A percentile compares a stretch with the other conserved stretches of the same genome.
phyloP scores from a whole-genome alignment of 306 rosid genomes.

The Lotus japonicus region DNA sequence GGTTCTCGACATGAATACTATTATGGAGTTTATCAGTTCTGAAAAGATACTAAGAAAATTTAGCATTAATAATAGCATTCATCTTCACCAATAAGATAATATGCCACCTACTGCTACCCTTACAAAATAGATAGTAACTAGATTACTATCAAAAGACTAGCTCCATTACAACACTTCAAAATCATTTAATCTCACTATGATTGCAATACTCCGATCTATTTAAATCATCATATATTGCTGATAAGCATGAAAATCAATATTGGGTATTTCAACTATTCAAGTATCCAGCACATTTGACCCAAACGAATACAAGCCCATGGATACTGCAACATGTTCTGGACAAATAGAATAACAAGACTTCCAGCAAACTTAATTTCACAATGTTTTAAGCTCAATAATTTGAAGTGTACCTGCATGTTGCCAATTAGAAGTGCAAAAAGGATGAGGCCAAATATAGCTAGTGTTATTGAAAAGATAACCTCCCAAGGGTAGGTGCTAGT shows the following conservation, averaged over 20 bases:
- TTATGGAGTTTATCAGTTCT: neutral
- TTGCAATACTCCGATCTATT: neutral
- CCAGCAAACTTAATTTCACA: slow-evolving; percentile 1
- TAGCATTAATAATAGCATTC: neutral
- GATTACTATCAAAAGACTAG: slow-evolving; percentile 1
- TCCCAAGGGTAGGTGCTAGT: slow-evolving; percentile 92
- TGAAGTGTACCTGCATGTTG: slow-evolving; percentile 88
- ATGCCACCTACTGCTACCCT: slow-evolving; percentile 3
- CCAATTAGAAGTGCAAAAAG: slow-evolving; percentile 98
- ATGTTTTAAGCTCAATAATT: neutral
- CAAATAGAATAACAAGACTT: slow-evolving; percentile 7
- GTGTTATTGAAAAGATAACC: slow-evolving; percentile 89
- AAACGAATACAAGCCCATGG: neutral
- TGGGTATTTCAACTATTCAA: neutral
- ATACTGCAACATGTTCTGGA: slow-evolving; percentile 1
- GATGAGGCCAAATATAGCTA: slow-evolving; percentile 86
- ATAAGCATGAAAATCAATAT: neutral
- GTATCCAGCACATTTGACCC: neutral
- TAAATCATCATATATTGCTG: neutral
- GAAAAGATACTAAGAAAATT: neutral
- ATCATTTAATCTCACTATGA: neutral
- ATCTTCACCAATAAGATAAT: neutral
- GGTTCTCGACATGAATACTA: neutral
- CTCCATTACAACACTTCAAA: neutral
- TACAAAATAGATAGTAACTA: neutral